These are phyloP conservation scores for Neurospora sp. DNA, from an alignment of 495 filamentous ascomycete species.

Conservation along the genomic window DNA sequence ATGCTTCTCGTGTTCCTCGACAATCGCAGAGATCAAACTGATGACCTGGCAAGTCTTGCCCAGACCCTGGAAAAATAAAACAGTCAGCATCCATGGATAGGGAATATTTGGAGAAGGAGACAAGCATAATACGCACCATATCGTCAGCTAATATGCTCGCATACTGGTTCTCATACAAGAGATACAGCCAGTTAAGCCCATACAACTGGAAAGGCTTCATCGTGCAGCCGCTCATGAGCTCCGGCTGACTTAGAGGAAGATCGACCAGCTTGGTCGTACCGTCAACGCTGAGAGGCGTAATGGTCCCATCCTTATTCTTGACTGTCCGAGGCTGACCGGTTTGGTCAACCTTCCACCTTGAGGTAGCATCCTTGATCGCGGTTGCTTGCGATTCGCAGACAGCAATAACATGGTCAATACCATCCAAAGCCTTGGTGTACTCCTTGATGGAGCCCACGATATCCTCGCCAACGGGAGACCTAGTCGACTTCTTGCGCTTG, in stretches of 20 bases:
- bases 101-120: background rate
- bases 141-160: slow-evolving; percentile 93
- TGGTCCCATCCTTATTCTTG: slow-evolving; percentile 13
- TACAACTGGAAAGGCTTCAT: slow-evolving; percentile 93
- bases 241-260: slow-evolving; percentile 47
- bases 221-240: slow-evolving; percentile 56
- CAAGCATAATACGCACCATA: slow-evolving; percentile 40
- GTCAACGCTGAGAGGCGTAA: slow-evolving; percentile 20
- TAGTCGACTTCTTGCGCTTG: slow-evolving; percentile 23
- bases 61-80: slow-evolving; percentile 40
- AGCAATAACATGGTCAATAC: slow-evolving; percentile 67
- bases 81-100: background rate
- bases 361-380: slow-evolving; percentile 58
- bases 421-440: slow-evolving; percentile 37
- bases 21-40: slow-evolving; percentile 75
- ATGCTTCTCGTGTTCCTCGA: slow-evolving; percentile 36
- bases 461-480: slow-evolving; percentile 26
- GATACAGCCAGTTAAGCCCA: slow-evolving; percentile 83
- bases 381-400: slow-evolving; percentile 61
- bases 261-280: slow-evolving; percentile 14
- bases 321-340: slow-evolving; percentile 38
- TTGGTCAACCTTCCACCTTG: slow-evolving; percentile 67
- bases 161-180: slow-evolving; percentile 66
- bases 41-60: slow-evolving; percentile 98
- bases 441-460: slow-evolving; percentile 26